phyloP scores from a whole-genome alignment of 306 rosid genomes.

The Prunus salicina region DNA sequence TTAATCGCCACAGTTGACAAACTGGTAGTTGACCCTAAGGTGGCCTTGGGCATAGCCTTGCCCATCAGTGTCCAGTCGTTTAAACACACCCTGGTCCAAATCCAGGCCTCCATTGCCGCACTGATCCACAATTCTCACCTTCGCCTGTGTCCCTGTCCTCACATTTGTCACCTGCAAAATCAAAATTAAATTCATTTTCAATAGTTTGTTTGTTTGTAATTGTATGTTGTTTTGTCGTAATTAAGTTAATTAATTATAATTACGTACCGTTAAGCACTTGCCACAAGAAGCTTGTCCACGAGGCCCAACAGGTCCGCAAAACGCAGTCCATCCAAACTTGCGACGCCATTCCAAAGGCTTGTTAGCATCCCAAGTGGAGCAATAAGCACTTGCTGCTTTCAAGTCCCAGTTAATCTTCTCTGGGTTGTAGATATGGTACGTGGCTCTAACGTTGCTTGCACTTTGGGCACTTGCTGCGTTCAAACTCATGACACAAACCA shows the following conservation, averaged over 20 bases:
- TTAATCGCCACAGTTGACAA: conserved; percentile 53
- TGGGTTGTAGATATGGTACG: conserved; percentile 37
- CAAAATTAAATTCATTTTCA: neutral
- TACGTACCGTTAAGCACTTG: conserved; percentile 48
- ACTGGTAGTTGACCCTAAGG: conserved; percentile 49
- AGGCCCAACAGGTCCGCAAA: conserved; percentile 59
- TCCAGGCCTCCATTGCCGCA: conserved; percentile 54
- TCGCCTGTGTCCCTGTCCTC: conserved; percentile 34
- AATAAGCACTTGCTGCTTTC: conserved; percentile 32
- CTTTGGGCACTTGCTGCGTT: neutral
- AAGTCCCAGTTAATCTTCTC: conserved; percentile 32
- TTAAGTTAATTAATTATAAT: too few species aligned
- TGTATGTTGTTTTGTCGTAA: neutral
- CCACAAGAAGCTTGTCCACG: conserved; percentile 54
- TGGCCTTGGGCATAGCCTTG: conserved; percentile 41
- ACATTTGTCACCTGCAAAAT: conserved; percentile 53
- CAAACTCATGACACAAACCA: neutral
- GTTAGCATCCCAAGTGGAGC: conserved; percentile 73
- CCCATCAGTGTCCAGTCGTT: conserved; percentile 40
- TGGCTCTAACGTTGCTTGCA: conserved; percentile 3
- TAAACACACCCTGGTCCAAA: conserved; percentile 50
- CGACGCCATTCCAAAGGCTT: conserved; percentile 62
- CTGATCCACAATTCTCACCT: conserved; percentile 62
- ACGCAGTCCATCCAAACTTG: conserved; percentile 70
- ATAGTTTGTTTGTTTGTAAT: too few species aligned